Conservation (phyloP, 306 rosid genomes). For the Casuarina glauca region DNA sequence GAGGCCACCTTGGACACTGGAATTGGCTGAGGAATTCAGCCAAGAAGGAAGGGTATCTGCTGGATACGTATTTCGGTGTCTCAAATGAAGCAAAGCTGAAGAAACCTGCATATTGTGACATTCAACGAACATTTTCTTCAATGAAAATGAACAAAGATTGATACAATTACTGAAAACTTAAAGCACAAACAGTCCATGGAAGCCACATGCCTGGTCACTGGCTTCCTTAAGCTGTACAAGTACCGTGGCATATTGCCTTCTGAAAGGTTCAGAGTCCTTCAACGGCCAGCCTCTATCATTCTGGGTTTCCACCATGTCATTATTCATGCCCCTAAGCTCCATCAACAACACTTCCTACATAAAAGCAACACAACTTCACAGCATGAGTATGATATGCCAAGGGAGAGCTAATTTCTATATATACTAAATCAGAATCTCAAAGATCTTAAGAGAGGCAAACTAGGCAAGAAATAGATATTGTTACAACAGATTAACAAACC, state of each 20-base stretch:
- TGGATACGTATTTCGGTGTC: constrained; percentile 70
- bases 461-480: not conserved
- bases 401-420: not conserved
- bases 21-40: constrained; percentile 50
- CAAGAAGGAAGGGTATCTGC: constrained; percentile 54
- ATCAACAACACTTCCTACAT: constrained; percentile 56
- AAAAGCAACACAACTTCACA: constrained; percentile 18
- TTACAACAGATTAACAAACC: not conserved
- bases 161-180: constrained; percentile 4
- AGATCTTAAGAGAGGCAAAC: not conserved
- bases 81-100: constrained; percentile 61
- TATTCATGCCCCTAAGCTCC: constrained; percentile 63
- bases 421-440: not conserved
- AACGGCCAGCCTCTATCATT: constrained; percentile 52
- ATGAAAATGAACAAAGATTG: constrained; percentile 17
- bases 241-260: constrained; percentile 83
- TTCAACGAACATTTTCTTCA: constrained; percentile 29
- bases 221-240: constrained; percentile 97
- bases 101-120: constrained; percentile 64
- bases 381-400: not conserved
- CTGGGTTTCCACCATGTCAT: constrained; percentile 54
- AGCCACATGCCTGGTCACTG: constrained; percentile 98
- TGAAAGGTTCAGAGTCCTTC: constrained; percentile 59
- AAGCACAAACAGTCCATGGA: constrained; percentile 48
- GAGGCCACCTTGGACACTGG: constrained; percentile 37